Base-by-base conservation (phyloP, 1,139 yeast species). In the Yamadazyma diddensiae region DNA sequence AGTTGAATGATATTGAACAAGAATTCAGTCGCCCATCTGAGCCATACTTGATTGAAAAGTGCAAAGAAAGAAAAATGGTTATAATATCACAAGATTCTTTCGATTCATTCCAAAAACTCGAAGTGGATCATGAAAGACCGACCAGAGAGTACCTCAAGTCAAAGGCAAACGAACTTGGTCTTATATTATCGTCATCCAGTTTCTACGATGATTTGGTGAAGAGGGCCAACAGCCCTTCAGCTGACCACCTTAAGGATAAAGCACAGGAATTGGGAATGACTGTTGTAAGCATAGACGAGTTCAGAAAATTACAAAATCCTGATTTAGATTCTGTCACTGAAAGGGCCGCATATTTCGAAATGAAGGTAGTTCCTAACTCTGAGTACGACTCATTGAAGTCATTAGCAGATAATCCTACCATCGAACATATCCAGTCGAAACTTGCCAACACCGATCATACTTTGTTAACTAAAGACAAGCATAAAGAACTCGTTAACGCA, bases 91-190 rank as follows among this genome's bases (percentile, higher is more conserved):
- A 46, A 12, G 54, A 50, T 0, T 57, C 57, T 20, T 53, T 37
- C 32, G 43, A 48, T 6, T 36, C 38, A 5, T 53, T 49, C 32
- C 56, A 56, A 34, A 42, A 36, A 5, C 33, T 53, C n/a, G 47
- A 48, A 24, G 47, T 52, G 0, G 65, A 62, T 21, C 49, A 54
- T 32, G 65, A 58, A 15, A 60, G 56, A 29, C 60, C 61, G 14
- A 30, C 44, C 10, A 38, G 46, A 21, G 50, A 49, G 2, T 55
- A 55, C 30, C 35, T 62, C n/a, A 52, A 47, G 3, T 39, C 47
- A 13, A 56, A 57, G 32, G 63, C 70, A 28, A 56, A 61, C 34
- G 57, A 54, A 6, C 38, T 60, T 22, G 70, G 67, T 5, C 47
- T 57, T 28, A 56, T 58, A 19, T 50, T 64, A 6, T 45, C 67